Conservation (phyloP, 352 stramenopile genomes). For the Phytophthora nicotianae region DNA sequence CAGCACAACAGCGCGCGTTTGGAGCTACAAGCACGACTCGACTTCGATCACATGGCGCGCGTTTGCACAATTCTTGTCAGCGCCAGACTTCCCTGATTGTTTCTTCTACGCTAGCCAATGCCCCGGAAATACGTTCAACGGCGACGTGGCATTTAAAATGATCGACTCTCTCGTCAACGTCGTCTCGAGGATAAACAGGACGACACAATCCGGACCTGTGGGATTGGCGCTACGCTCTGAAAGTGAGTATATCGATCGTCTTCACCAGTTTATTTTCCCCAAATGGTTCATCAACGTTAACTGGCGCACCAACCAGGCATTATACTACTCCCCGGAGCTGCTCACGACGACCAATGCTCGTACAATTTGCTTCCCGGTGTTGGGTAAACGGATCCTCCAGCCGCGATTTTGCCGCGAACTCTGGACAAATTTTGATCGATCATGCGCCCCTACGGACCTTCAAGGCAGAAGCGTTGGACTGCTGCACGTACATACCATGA, state of each 20-base stretch:
- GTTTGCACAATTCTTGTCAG: slow-evolving; percentile 27
- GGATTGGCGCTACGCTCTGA: slow-evolving; percentile 22
- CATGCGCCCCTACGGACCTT: slow-evolving; percentile 14
- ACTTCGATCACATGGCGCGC: slow-evolving; percentile 38
- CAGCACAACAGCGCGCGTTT: slow-evolving; percentile 13
- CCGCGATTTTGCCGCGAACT: slow-evolving; percentile 32
- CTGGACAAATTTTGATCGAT: slow-evolving; percentile 34
- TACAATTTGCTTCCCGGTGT: slow-evolving; percentile 28
- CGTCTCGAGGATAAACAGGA: slow-evolving; percentile 3
- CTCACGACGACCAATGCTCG: slow-evolving; percentile 5
- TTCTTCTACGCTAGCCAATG: slow-evolving; percentile 36
- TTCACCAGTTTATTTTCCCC: slow-evolving; percentile 49
- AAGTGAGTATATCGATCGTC: slow-evolving; percentile 42
- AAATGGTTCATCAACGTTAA: slow-evolving; percentile 35
- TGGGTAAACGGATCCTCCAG: background rate
- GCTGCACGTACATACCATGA: slow-evolving; percentile 29
- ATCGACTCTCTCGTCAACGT: slow-evolving; percentile 38
- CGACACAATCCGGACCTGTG: background rate
- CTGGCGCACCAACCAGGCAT: slow-evolving; percentile 40
- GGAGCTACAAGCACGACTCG: slow-evolving; percentile 50
- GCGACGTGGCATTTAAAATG: slow-evolving; percentile 35
- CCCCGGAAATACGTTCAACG: slow-evolving; percentile 11
- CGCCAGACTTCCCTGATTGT: slow-evolving; percentile 32
- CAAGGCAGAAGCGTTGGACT: slow-evolving; percentile 10
- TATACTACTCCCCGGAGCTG: slow-evolving; percentile 36